Conservation (phyloP, 2,329 filamentous ascomycete genomes). For the Verticillium zaregamsianum region DNA sequence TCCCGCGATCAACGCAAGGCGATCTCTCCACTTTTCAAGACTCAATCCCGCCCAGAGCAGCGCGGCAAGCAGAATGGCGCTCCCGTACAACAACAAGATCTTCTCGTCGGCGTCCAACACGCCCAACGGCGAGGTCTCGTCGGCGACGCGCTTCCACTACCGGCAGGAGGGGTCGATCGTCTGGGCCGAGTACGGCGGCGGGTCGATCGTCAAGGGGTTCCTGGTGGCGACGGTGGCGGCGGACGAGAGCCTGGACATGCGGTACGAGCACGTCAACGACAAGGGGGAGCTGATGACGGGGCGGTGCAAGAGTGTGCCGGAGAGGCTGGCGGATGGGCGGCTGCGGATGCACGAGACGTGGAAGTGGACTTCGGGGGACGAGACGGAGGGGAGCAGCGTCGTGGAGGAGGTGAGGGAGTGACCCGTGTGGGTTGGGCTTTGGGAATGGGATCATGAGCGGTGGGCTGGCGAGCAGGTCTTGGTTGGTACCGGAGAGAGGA, state of each 20-base stretch:
- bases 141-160: constrained; percentile 19
- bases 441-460: too few relatives aligned
- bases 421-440: too few relatives aligned
- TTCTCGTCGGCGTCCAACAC: constrained; percentile 10
- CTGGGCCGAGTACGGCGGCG: constrained; percentile 21
- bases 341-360: constrained; percentile 21
- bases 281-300: constrained; percentile 20
- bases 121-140: constrained; percentile 18
- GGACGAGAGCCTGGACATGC: constrained; percentile 19
- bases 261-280: constrained; percentile 21
- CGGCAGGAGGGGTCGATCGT: constrained; percentile 19
- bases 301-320: constrained; percentile 14
- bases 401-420: constrained; percentile 18
- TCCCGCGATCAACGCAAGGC: not conserved
- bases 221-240: constrained; percentile 16
- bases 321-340: constrained; percentile 16
- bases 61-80: not conserved
- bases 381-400: constrained; percentile 15
- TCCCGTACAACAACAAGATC: not conserved
- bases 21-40: not conserved
- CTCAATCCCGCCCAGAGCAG: not conserved
- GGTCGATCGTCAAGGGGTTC: constrained; percentile 16
- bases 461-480: too few relatives aligned
- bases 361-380: constrained; percentile 19
- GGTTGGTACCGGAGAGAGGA: too few relatives aligned